Evolutionary conservation across 1,284 basidiomycete species (phyloP), one percentile per base, ranked within the genome.

Genomic region (Cryptococcus sp.): DNA sequence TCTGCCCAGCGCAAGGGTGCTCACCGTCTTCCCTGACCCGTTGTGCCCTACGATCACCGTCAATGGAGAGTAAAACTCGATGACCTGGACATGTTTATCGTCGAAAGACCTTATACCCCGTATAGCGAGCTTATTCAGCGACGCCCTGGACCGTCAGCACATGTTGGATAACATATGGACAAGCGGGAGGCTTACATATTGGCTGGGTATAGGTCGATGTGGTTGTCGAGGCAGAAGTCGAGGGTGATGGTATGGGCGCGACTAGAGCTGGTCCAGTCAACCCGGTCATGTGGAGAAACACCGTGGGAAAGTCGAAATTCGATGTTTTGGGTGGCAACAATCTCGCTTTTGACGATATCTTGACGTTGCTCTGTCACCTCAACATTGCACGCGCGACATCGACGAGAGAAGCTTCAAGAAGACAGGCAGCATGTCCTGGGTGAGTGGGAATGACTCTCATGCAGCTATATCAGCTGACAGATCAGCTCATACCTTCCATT

Each of bases 31-130:
- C 44, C 95, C 95, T 60, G 88, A 93, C 14, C 95, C 95, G 74
- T 98, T 98, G 76, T 94, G 89, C 5, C 95, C 95, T 7, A 98
- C 93, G 58, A 98, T 98, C 68, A 99, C 93, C 0, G 95, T 99
- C 48, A 99, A 86, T 2, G 95, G 95, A 14, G 85, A 85, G 75
- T 92, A 97, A 76, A 98, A 98, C 71, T 98, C 89, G 69, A 98
- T 97, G 60, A 97, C 83, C 12, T 91, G 81, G 54, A 95, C 82
- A 59, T 86, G 82, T 65, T 97, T 95, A 79, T 97, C 89, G 76
- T 93, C 90, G 65, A 94, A 94, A 0, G 88, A 89, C 14, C 76
- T 68, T 51, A 77, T 75, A 22, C 75, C 74, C 16, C 88, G 83
- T 49, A 91, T 92, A 36, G 88, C 89, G 36, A 93, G 83, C 73